A percentile compares a stretch with the other conserved stretches of the same genome.
These are phyloP conservation scores for Rhizopus delemar DNA, from an alignment of 371 early-diverging fungal genomes.

Conservation along the genomic window DNA sequence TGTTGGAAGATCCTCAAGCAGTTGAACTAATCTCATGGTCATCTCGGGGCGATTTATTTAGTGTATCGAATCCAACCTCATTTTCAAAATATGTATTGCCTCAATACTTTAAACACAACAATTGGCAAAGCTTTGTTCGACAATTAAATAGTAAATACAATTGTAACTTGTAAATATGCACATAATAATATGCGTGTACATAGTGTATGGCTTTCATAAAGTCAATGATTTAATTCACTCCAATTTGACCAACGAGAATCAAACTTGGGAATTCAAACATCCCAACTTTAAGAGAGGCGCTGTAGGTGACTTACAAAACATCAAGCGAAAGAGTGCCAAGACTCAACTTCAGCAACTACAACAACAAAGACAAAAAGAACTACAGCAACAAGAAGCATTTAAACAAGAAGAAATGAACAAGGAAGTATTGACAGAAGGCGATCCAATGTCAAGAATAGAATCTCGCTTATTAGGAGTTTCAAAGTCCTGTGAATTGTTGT, in stretches of 20 bases:
- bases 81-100: constrained; percentile 64
- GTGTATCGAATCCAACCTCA: constrained; percentile 63
- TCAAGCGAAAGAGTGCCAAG: constrained; percentile 66
- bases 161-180: not conserved
- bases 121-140: constrained; percentile 84
- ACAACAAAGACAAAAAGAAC: constrained; percentile 11
- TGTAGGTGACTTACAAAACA: constrained; percentile 56
- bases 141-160: constrained; percentile 72
- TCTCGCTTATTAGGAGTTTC: constrained; percentile 22
- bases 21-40: constrained; percentile 66
- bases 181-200: not conserved
- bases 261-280: constrained; percentile 75
- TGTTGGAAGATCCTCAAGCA: constrained; percentile 63
- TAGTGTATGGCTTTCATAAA: constrained; percentile 63
- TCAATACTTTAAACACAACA: constrained; percentile 85
- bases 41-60: constrained; percentile 60
- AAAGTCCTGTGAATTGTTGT: constrained; percentile 24
- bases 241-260: constrained; percentile 55
- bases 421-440: not conserved
- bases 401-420: not conserved
- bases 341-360: constrained; percentile 21
- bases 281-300: constrained; percentile 65
- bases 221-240: constrained; percentile 69
- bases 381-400: constrained; percentile 11
- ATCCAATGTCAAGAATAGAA: constrained; percentile 20